Evolutionary conservation across 1,139 yeast genomes (phyloP).

Genomic region (Blastobotrys arbuscula): DNA sequence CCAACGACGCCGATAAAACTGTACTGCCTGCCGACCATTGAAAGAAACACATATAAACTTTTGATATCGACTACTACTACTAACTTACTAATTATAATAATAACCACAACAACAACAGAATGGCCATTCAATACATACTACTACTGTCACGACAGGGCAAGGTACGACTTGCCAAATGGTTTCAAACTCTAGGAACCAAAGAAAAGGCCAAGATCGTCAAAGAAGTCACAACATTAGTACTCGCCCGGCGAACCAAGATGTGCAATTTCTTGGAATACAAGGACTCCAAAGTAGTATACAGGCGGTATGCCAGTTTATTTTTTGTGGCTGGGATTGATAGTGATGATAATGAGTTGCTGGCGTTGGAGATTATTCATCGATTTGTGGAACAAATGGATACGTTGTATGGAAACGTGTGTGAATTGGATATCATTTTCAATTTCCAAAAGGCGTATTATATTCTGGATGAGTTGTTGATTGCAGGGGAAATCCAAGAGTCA

Average conservation of each 20-base stretch:
- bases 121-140: conserved; percentile 74
- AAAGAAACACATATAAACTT: neutral
- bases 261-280: conserved; percentile 91
- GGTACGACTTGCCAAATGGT: conserved; percentile 91
- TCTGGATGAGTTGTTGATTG: conserved; percentile 75
- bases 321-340: conserved; percentile 81
- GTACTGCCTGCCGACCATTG: neutral
- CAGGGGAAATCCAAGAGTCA: conserved; percentile 81
- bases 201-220: conserved; percentile 79
- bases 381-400: conserved; percentile 97
- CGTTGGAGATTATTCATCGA: conserved; percentile 83
- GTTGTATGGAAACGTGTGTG: conserved; percentile 94
- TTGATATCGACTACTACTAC: neutral
- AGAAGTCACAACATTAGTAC: conserved; percentile 79
- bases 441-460: conserved; percentile 91
- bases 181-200: conserved; percentile 69
- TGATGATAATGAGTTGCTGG: conserved; percentile 80
- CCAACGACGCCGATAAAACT: neutral
- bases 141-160: conserved; percentile 92
- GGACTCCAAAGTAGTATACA: conserved; percentile 81
- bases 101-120: conserved; percentile 23
- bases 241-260: conserved; percentile 87
- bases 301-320: conserved; percentile 88
- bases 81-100: neutral
- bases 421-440: conserved; percentile 79